Percentiles rank a stretch among this genome's conserved stretches.
Conservation (phyloP, 2,329 filamentous ascomycete genomes). For the Talaromyces amestolkiae region DNA sequence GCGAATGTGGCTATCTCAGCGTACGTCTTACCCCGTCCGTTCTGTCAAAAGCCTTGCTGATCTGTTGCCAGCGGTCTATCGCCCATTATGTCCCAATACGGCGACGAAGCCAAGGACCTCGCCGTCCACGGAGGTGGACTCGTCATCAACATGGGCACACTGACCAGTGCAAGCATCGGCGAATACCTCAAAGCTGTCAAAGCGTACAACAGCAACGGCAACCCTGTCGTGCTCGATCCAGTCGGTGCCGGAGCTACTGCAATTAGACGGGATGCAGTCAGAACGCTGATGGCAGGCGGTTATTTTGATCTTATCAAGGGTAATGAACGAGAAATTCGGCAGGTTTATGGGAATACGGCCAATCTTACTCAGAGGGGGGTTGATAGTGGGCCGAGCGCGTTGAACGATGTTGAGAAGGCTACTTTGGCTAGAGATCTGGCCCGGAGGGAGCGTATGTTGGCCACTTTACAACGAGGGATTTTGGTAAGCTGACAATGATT, state of each 20-base stretch:
- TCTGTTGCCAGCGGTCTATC: constrained; percentile 62
- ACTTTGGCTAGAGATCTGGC: constrained; percentile 66
- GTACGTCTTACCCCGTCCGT: constrained; percentile 28
- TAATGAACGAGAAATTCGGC: constrained; percentile 83
- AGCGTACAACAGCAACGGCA: constrained; percentile 75
- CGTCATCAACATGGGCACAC: constrained; percentile 93
- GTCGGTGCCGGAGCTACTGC: constrained; percentile 84
- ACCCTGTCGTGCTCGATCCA: constrained; percentile 81
- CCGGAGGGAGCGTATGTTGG: constrained; percentile 53
- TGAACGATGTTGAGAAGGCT: constrained; percentile 56
- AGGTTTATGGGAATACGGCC: constrained; percentile 58
- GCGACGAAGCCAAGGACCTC: constrained; percentile 77
- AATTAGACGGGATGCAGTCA: constrained; percentile 68
- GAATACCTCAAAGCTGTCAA: constrained; percentile 72
- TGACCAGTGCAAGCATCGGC: constrained; percentile 68
- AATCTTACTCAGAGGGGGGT: constrained; percentile 73
- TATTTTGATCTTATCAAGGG: constrained; percentile 90
- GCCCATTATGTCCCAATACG: constrained; percentile 92
- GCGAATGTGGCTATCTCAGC: constrained; percentile 84
- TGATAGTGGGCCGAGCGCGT: constrained; percentile 65
- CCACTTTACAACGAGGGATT: constrained; percentile 28
- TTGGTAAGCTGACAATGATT: constrained; percentile 9
- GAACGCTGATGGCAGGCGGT: constrained; percentile 67
- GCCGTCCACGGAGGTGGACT: constrained; percentile 72
- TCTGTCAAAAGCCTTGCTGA: background rate